Percentiles rank a stretch among this genome's conserved stretches.
Evolutionary conservation across 192 early-diverging fungal species (phyloP).

Genomic region (Thamnidium elegans): DNA sequence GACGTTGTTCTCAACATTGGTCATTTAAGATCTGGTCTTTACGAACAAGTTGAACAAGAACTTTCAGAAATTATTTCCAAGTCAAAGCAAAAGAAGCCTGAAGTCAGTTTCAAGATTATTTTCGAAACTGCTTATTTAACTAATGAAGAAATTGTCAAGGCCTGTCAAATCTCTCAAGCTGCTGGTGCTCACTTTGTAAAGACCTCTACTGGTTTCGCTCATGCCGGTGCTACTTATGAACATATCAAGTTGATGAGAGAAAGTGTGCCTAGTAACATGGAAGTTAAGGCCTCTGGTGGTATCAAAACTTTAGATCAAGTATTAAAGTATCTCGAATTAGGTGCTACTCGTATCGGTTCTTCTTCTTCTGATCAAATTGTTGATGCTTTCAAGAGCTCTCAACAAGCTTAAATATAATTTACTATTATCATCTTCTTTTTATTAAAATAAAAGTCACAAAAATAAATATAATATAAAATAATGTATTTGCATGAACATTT

Average conservation of each 20-base stretch:
- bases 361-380: constrained; percentile 53
- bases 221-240: constrained; percentile 47
- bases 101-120: constrained; percentile 56
- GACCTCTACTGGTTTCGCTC: constrained; percentile 60
- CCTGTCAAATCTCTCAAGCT: constrained; percentile 39
- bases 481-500: neutral
- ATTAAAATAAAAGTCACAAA: neutral
- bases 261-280: constrained; percentile 35
- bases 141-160: constrained; percentile 49
- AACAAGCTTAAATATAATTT: neutral
- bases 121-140: constrained; percentile 59
- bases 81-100: constrained; percentile 39
- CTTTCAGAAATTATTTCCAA: constrained; percentile 37
- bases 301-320: constrained; percentile 55
- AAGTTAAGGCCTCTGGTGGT: constrained; percentile 62
- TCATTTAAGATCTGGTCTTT: constrained; percentile 43
- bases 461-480: neutral
- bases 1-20: constrained; percentile 62
- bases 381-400: constrained; percentile 41
- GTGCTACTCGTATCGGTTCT: constrained; percentile 56
- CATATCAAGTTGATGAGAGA: constrained; percentile 53
- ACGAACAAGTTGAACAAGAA: constrained; percentile 45
- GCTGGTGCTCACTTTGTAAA: constrained; percentile 63
- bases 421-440: neutral
- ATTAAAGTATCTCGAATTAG: constrained; percentile 48